These are phyloP conservation scores for Chaetoscypha palmicola DNA, from an alignment of 2,329 filamentous ascomycete genomes.

Conservation along the genomic window DNA sequence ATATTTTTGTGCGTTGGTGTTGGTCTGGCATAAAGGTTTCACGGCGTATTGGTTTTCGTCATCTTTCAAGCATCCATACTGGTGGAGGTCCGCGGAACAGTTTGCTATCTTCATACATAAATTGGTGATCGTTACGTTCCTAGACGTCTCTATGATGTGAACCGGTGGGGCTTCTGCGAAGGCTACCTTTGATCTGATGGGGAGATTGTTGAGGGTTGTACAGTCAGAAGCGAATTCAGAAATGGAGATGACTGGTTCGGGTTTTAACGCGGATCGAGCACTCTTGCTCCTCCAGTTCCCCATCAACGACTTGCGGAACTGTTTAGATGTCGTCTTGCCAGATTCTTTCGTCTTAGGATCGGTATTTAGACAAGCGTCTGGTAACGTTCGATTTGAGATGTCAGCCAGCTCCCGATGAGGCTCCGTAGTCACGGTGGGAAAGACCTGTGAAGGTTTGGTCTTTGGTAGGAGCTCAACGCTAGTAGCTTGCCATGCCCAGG, in stretches of 20 bases:
- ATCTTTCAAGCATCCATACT: conserved; percentile 10
- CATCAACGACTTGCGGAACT: not conserved
- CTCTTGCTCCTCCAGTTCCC: not conserved
- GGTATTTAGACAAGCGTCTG: too few species aligned
- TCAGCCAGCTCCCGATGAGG: too few species aligned
- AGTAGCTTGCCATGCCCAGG: conserved; percentile 14
- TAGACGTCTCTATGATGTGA: conserved; percentile 1
- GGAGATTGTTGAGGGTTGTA: not conserved
- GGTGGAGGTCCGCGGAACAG: conserved; percentile 8
- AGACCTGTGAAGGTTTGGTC: not conserved
- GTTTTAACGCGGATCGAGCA: not conserved
- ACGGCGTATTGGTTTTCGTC: conserved; percentile 9
- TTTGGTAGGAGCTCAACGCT: conserved; percentile 11
- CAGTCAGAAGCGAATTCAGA: not conserved
- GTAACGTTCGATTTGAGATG: too few species aligned
- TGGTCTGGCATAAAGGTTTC: conserved; percentile 7
- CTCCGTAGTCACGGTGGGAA: too few species aligned
- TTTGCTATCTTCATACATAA: conserved; percentile 12
- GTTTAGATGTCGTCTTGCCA: too few species aligned
- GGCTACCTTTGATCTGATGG: conserved; percentile 2
- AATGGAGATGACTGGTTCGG: not conserved
- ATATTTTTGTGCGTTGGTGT: conserved; percentile 9
- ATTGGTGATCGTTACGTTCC: conserved; percentile 6
- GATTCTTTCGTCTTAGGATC: too few species aligned
- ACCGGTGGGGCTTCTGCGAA: conserved; percentile 4